Percentiles rank a stretch among this genome's conserved stretches.
Conservation (phyloP, 345 rosid species). For the Murraya paniculata region DNA sequence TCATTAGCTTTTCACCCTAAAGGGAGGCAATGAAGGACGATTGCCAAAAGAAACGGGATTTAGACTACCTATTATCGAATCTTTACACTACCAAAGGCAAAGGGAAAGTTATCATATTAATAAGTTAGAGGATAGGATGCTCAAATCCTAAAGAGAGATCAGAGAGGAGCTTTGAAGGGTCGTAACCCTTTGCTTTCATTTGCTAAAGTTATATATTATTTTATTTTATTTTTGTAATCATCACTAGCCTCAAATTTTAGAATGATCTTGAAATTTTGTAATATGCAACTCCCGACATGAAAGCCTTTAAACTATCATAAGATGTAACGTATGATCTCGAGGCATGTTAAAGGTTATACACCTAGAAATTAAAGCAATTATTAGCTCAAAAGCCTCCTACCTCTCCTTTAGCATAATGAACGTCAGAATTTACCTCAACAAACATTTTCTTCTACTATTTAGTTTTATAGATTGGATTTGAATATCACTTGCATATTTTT, state of each 20-base stretch:
- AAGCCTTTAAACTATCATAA: background rate
- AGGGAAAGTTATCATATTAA: background rate
- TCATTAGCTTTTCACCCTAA: slow-evolving; percentile 25
- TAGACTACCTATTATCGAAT: background rate
- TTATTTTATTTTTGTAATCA: background rate
- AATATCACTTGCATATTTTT: background rate
- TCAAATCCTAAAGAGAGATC: background rate
- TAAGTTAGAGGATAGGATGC: background rate
- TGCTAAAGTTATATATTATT: background rate
- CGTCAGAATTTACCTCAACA: background rate
- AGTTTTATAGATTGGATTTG: background rate
- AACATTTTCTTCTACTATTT: background rate
- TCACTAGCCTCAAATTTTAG: background rate
- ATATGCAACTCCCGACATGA: background rate
- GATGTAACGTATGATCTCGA: background rate
- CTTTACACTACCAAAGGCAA: background rate
- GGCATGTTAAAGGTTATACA: background rate
- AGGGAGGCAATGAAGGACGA: slow-evolving; percentile 19
- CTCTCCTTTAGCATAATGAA: background rate
- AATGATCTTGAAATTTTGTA: background rate
- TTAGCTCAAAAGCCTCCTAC: background rate
- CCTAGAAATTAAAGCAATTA: background rate
- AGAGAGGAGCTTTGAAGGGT: background rate
- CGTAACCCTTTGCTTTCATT: background rate
- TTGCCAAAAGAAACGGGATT: slow-evolving; percentile 17